Base-by-base conservation (phyloP, 345 rosid species). In the Salix suchowensis region DNA sequence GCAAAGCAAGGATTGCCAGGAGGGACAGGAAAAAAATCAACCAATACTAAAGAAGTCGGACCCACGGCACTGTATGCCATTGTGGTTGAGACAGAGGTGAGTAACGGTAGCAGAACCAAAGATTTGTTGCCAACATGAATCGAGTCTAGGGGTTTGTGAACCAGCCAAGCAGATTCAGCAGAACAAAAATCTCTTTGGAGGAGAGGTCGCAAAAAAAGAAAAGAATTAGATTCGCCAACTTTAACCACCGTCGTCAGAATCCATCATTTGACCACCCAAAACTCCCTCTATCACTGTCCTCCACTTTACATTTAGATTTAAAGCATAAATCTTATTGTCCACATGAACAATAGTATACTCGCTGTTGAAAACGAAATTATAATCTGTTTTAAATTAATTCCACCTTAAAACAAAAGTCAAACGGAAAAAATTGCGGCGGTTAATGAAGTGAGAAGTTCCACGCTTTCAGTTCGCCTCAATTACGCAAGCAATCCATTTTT, bases 151-250 rank as follows among this genome's bases (percentile, higher is more conserved):
- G 10, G 58, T 52, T 52, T 16, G 32, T 46, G 32, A 46, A 69
- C 32, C 72, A 26, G 28, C 48, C 28, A 23, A 23, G 28, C 58
- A n/a, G 54, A 44, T 39, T 44, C 34, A 16, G 28, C 13, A 68
- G 19, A 21, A 24, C 8, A 40, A 69, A 42, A 40, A 40, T 10
- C 12, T 69, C n/a, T 11, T 32, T 2, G 12, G 21, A 1, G n/a
- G 39, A 2, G 36, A 8, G 4, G 26, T n/a, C 3, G 24, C 34
- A 66, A 12, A 54, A 32, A 50, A 36, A 54, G 16, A 18, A 18
- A 71, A 21, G 69, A 66, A 66, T 32, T 66, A 66, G 69, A 66
- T 66, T 66, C 69, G 13, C 40, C 39, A 34, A 36, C 69, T 36
- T 66, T 19, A 26, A 42, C 64, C 1, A 30, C 14, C 74, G 24